These are phyloP conservation scores for Sanguinoderma infundibulare DNA, from an alignment of 1,284 basidiomycete genomes.

Conservation along the genomic window DNA sequence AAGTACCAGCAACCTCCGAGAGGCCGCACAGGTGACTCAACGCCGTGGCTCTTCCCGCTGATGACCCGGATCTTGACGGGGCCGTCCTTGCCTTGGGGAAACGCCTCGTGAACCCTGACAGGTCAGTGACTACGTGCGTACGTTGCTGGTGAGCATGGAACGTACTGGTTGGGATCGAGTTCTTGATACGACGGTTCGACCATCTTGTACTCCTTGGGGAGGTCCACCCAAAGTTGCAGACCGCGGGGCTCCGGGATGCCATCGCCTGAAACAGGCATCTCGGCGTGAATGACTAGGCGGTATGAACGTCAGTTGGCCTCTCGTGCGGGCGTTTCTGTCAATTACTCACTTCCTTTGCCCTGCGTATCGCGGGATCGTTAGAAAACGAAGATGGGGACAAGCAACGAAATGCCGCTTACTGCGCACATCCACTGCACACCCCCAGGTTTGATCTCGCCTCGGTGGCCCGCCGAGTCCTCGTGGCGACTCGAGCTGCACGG, in stretches of 20 bases:
- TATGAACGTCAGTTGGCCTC: not conserved
- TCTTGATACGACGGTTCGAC: conserved; percentile 83
- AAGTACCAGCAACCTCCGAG: conserved; percentile 95
- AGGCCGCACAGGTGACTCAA: conserved; percentile 86
- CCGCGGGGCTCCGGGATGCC: conserved; percentile 76
- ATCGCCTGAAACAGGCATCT: conserved; percentile 85
- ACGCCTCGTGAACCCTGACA: conserved; percentile 71
- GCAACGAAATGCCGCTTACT: conserved; percentile 50
- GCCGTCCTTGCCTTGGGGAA: conserved; percentile 75
- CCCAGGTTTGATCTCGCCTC: conserved; percentile 80
- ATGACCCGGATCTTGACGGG: conserved; percentile 83
- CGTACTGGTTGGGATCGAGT: conserved; percentile 64
- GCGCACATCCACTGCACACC: conserved; percentile 98
- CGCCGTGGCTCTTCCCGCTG: conserved; percentile 86
- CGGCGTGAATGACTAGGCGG: conserved; percentile 73
- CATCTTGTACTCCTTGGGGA: conserved; percentile 89
- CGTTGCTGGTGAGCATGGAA: not conserved
- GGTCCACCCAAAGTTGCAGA: conserved; percentile 93
- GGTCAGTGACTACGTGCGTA: not conserved
- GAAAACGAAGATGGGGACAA: not conserved
- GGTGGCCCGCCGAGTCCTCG: conserved; percentile 93
- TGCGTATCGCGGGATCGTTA: conserved; percentile 10
- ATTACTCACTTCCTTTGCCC: conserved; percentile 48
- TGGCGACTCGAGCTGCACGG: conserved; percentile 68
- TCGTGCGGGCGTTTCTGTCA: too few species aligned